A percentile compares a stretch with the other conserved stretches of the same genome.
These are phyloP conservation scores for Lathyrus oleraceus DNA, from an alignment of 306 rosid genomes.

Conservation along the genomic window DNA sequence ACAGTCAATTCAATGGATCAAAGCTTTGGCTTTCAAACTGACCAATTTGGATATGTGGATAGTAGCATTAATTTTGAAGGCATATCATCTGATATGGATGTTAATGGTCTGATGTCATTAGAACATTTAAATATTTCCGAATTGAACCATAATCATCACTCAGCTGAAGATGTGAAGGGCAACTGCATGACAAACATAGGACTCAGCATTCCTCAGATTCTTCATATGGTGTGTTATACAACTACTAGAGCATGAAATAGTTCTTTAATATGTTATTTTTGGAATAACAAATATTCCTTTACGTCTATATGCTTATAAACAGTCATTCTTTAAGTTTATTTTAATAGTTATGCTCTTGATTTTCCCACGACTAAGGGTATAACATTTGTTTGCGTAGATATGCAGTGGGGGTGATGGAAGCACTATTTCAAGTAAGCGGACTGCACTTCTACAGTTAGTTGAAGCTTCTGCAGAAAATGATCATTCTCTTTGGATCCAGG, in stretches of 20 bases:
- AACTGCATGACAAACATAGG: conserved; percentile 55
- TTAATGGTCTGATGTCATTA: conserved; percentile 53
- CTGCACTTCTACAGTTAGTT: conserved; percentile 81
- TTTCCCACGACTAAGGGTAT: conserved; percentile 23
- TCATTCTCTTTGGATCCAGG: conserved; percentile 84
- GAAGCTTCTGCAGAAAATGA: conserved; percentile 79
- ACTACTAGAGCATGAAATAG: conserved; percentile 24
- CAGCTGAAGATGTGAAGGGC: conserved; percentile 46
- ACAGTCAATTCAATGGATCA: conserved; percentile 45
- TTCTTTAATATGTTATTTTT: neutral
- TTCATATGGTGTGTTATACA: conserved; percentile 70
- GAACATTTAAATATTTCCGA: conserved; percentile 56
- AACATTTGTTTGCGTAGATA: conserved; percentile 51
- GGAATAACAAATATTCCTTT: neutral
- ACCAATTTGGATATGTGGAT: conserved; percentile 53
- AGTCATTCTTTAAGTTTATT: conserved; percentile 9
- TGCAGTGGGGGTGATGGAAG: conserved; percentile 70
- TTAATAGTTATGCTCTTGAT: conserved; percentile 6
- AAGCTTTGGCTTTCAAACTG: conserved; percentile 54
- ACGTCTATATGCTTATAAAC: neutral
- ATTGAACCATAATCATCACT: conserved; percentile 50
- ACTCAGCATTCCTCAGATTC: conserved; percentile 93
- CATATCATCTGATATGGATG: conserved; percentile 52
- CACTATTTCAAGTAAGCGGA: conserved; percentile 57
- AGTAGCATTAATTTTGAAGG: conserved; percentile 56